phyloP scores from a whole-genome alignment of 129 eudicot species.

The Flaveria bidentis region DNA sequence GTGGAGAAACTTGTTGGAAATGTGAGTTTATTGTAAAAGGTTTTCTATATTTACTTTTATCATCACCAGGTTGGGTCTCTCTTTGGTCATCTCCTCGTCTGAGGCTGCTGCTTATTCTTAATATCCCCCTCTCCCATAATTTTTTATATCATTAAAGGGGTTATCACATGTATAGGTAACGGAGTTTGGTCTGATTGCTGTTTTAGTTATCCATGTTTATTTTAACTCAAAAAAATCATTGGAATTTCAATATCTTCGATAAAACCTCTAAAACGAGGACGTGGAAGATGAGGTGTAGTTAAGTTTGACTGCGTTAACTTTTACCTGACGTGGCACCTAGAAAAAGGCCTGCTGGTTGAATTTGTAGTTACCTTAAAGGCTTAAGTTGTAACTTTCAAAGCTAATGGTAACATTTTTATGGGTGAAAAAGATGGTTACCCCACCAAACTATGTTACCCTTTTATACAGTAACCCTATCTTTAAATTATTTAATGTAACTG shows the following conservation, averaged over 20 bases:
- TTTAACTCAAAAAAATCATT: slow-evolving; percentile 1
- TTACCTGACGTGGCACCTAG: not conserved
- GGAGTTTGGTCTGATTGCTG: not conserved
- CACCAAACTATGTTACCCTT: not conserved
- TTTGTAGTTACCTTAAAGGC: not conserved
- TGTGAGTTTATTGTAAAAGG: slow-evolving; percentile 42
- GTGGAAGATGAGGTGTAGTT: not conserved
- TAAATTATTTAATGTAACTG: not conserved
- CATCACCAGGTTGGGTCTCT: too few species aligned
- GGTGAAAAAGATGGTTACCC: not conserved
- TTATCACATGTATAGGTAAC: not conserved
- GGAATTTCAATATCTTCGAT: not conserved
- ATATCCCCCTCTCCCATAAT: not conserved
- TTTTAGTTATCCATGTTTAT: not conserved
- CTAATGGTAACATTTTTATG: not conserved
- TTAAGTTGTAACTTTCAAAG: not conserved
- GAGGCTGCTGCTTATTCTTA: too few species aligned
- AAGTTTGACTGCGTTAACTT: slow-evolving; percentile 2
- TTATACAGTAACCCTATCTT: not conserved
- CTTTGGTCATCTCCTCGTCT: too few species aligned
- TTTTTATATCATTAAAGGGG: not conserved
- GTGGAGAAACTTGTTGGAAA: slow-evolving; percentile 73
- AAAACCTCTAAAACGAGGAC: not conserved
- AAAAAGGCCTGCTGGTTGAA: not conserved
- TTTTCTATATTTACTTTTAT: not conserved